Evolutionary conservation across 1,284 basidiomycete genomes (phyloP), one percentile per base, ranked within the genome.

Genomic region (Coniferiporia weirii): DNA sequence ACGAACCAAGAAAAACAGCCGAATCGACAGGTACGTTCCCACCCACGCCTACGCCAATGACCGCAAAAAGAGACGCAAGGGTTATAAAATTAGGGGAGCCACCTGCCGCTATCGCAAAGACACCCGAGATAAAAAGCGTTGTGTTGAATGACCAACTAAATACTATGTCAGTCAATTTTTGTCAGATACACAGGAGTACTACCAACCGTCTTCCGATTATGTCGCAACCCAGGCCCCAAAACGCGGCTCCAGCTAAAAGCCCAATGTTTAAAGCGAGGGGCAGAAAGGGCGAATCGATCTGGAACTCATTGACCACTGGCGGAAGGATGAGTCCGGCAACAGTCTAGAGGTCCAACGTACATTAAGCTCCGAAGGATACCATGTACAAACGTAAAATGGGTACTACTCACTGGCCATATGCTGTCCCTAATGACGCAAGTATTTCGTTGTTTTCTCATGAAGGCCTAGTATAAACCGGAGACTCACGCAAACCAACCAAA

Each of bases 1-100:
- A 68, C 74, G 64, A 59, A 89, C 88, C 85, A 12, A 92, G 76
- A 67, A 90, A 89, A 53, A 92, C 84, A 0, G 88, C 84, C 13
- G 87, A 87, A 68, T 93, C 90, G 5, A 93, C 88, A 0, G 90
- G 85, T 48, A 87, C 68, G 66, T 89, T 89, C n/a, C 84, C 84
- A 40, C 81, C 90, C 1, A 84, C 88, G 1, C 86, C 85, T 4
- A 86, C 70, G 2, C 82, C 81, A 75, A 82, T 82, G 2, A 82
- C 72, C 0, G 83, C 79, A 0, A 78, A 72, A 38, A 87, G 72
- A 0, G 80, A 76, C 53, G 78, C 79, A 15, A 89, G 72, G 0
- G 79, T 72, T 40, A 79, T 63, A 54, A 71, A 80, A 62, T 82
- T 79, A 0, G 79, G 77, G 0, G 85, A 82, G 0, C 74, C 84